These are phyloP conservation scores for Penicillium sp. DNA, from an alignment of 2,329 filamentous ascomycete species.

Conservation along the genomic window DNA sequence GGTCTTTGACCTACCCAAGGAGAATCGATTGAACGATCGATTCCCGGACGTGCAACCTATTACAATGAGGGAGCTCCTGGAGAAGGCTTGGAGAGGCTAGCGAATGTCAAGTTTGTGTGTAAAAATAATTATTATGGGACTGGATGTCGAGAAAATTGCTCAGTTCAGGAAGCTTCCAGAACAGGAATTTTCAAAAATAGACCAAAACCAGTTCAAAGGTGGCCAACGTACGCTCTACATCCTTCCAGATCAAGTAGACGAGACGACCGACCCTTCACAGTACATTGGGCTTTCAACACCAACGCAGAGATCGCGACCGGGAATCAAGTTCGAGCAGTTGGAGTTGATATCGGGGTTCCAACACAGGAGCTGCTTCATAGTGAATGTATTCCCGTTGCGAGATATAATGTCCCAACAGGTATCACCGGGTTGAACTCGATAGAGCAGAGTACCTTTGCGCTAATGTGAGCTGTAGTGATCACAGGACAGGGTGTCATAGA, in stretches of 20 bases:
- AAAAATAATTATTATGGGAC: neutral
- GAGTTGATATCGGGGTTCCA: slow-evolving; percentile 26
- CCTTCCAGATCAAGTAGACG: neutral
- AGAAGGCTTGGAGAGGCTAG: slow-evolving; percentile 15
- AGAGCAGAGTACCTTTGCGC: slow-evolving; percentile 13
- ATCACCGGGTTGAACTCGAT: slow-evolving; percentile 18
- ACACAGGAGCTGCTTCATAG: slow-evolving; percentile 21
- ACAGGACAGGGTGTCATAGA: neutral
- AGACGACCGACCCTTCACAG: neutral
- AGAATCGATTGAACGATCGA: slow-evolving; percentile 19
- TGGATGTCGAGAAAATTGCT: neutral
- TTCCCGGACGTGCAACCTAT: slow-evolving; percentile 26
- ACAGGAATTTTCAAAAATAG: neutral
- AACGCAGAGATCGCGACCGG: slow-evolving; percentile 20
- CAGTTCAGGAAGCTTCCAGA: neutral
- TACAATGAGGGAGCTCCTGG: slow-evolving; percentile 25
- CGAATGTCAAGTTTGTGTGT: neutral
- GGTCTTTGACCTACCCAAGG: slow-evolving; percentile 27
- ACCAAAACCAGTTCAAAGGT: neutral
- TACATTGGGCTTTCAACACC: slow-evolving; percentile 8
- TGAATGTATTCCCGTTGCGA: slow-evolving; percentile 15
- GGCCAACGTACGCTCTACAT: neutral
- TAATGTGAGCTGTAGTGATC: neutral
- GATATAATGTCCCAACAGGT: slow-evolving; percentile 26
- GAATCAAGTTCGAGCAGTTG: slow-evolving; percentile 22